Conservation (phyloP, 108 stramenopile genomes). For the Skeletonema costatum region DNA sequence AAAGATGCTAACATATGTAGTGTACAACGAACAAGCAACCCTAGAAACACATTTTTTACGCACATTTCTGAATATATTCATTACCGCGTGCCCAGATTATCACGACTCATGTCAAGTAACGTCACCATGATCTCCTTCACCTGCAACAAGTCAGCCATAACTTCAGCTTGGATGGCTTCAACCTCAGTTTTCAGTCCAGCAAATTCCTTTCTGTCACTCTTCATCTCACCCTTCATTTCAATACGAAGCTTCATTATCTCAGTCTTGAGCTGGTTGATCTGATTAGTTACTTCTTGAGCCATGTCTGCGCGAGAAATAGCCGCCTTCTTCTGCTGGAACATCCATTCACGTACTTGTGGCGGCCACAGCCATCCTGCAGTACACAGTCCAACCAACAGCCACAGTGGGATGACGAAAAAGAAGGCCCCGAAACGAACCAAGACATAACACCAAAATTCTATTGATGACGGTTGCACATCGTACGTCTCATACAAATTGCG, state of each 20-base stretch:
- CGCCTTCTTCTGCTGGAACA: conserved; percentile 49
- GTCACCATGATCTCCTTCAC: conserved; percentile 76
- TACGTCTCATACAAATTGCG: conserved; percentile 41
- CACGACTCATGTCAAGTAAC: conserved; percentile 53
- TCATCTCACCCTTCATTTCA: conserved; percentile 75
- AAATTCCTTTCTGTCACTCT: conserved; percentile 72
- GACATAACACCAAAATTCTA: conserved; percentile 55
- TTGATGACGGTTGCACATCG: conserved; percentile 28
- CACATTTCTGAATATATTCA: background rate
- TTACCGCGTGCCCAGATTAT: conserved; percentile 14
- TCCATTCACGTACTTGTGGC: conserved; percentile 50
- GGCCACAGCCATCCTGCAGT: conserved; percentile 60
- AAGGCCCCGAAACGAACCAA: conserved; percentile 32
- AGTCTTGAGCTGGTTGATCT: conserved; percentile 63
- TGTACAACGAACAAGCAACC: too few relatives aligned
- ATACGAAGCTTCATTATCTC: conserved; percentile 62
- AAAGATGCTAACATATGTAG: too few relatives aligned
- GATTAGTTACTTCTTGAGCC: conserved; percentile 67
- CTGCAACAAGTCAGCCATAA: conserved; percentile 78
- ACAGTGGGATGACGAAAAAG: conserved; percentile 49
- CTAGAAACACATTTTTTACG: too few relatives aligned
- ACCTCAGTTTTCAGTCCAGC: conserved; percentile 61
- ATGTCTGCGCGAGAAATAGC: conserved; percentile 68
- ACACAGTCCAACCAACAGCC: conserved; percentile 47
- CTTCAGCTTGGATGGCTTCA: conserved; percentile 71